Evolutionary conservation across 306 rosid species (phyloP).

Genomic region (Cucurbita argyrosperma): DNA sequence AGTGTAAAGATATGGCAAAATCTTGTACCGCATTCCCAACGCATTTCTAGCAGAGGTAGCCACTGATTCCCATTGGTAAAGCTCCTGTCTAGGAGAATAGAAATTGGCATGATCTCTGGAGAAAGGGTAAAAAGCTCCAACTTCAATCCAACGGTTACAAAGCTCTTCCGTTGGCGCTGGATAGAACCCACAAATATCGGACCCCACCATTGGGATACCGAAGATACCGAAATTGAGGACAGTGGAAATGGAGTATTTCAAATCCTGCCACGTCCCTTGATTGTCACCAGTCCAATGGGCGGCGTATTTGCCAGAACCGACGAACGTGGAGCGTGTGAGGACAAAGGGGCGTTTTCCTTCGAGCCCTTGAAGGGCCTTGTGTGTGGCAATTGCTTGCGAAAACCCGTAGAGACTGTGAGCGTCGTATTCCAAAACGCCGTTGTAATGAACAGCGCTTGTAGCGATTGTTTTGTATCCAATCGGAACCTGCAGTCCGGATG

Average conservation of each 20-base stretch:
- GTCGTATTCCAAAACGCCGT: constrained; percentile 78
- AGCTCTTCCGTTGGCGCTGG: constrained; percentile 89
- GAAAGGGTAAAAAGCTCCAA: constrained; percentile 91
- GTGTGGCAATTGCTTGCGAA: constrained; percentile 69
- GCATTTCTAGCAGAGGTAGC: constrained; percentile 81
- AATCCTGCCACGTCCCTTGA: constrained; percentile 70
- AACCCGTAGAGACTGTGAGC: constrained; percentile 93
- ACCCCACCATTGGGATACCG: constrained; percentile 95
- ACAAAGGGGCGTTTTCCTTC: constrained; percentile 81
- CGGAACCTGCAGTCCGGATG: constrained; percentile 64
- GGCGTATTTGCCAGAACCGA: constrained; percentile 69
- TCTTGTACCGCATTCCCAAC: constrained; percentile 61
- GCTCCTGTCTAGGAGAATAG: constrained; percentile 89
- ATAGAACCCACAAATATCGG: constrained; percentile 88
- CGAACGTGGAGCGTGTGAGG: constrained; percentile 69
- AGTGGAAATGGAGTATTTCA: constrained; percentile 73
- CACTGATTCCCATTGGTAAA: constrained; percentile 86
- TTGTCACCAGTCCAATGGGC: constrained; percentile 99
- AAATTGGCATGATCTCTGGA: constrained; percentile 88
- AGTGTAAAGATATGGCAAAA: constrained; percentile 80
- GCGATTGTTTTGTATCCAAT: constrained; percentile 86
- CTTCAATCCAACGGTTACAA: constrained; percentile 92
- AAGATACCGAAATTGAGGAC: constrained; percentile 84
- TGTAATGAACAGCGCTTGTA: constrained; percentile 77
- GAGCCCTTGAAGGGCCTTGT: constrained; percentile 60